Base-by-base conservation (phyloP, 139 green algal species). In the Raphidocelis subcapitata region DNA sequence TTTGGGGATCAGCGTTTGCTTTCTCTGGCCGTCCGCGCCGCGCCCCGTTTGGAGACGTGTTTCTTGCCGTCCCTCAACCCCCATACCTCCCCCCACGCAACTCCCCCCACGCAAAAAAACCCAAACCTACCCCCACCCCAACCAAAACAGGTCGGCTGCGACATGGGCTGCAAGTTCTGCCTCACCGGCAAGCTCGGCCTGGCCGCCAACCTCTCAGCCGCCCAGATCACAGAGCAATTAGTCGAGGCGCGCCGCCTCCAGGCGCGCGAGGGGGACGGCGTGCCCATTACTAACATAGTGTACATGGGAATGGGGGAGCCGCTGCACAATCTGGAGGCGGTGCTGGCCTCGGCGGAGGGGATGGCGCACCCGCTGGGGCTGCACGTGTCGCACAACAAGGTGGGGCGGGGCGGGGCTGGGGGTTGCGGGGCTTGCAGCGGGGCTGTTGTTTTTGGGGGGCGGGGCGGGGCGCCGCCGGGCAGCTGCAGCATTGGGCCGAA, bases 291-390 rank as follows among this genome's bases (percentile, higher is more conserved):
- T 41, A 96, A 97, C 73, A 52, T 97, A 0, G 93, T 97, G 12
- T 97, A 92, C 76, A 97, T 97, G 92, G 89, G 84, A 47, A 91
- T 91, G 82, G 75, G 70, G 31, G 92, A 97, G 82, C 92, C 92
- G 15, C 46, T 97, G 65, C 82, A 97, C 79, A 97, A 97, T 15
- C 55, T 55, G 37, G 74, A 80, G 0, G 81, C 82, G 3, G 88
- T 97, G 57, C 66, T 93, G 63, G 62, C 76, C 3, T 85, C 93
- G 0, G 74, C 94, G 2, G 78, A 93, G 44, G 90, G 94, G 23
- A 60, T 97, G 67, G 82, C 64, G 21, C 79, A 95, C 65, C 76
- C 67, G 1, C 26, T 79, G 60, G 94, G 89, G 1, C 80, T 98
- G 59, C 83, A 88, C 49, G 79, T 97, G 54, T 87, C 80, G 0